Base-by-base conservation (phyloP, 371 early-diverging fungal species). In the Rhizopus arrhizus region DNA sequence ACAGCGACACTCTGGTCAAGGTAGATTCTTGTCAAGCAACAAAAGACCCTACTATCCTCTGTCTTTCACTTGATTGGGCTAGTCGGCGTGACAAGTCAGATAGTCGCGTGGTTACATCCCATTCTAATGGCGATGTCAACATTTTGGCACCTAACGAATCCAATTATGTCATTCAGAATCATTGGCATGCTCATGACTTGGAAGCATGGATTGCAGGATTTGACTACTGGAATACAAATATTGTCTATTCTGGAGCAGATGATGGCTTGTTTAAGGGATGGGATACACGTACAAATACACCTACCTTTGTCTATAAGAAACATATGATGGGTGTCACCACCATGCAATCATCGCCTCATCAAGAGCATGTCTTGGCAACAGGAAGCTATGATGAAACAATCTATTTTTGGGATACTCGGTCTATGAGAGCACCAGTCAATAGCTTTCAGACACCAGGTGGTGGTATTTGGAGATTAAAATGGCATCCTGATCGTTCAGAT, bases 191-290 rank as follows among this genome's bases (percentile, higher is more conserved):
- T 0, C 96, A 96, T 66, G 89, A 85, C n/a, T 80, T 91, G 48
- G 96, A 96, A 66, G 95, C 96, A 2, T 97, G 97, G 97, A 93
- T 91, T 59, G 83, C 87, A 0, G 89, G 89, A 3, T 95, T 90
- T 69, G 86, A 97, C 64, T 88, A 89, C 58, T 89, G 89, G 82
- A 77, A 88, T 42, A 70, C 90, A 0, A 71, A 80, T 13, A 59
- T 83, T 1, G 67, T 94, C 0, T 94, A 85, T 61, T 63, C 71
- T 32, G 91, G 94, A 10, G 92, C 87, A 5, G 97, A 95, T 65
- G 97, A 96, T 68, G 82, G 85, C 32, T 55, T 75, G 4, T 82
- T 95, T 40, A 94, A 91, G 68, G 89, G 85, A 4, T 96, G 96
- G 96, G 97, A 96, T 70, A 61, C 73, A 34, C 81, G 97, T 4